Base-by-base conservation (phyloP, 2,329 filamentous ascomycete species). In the Curvularia lunata region DNA sequence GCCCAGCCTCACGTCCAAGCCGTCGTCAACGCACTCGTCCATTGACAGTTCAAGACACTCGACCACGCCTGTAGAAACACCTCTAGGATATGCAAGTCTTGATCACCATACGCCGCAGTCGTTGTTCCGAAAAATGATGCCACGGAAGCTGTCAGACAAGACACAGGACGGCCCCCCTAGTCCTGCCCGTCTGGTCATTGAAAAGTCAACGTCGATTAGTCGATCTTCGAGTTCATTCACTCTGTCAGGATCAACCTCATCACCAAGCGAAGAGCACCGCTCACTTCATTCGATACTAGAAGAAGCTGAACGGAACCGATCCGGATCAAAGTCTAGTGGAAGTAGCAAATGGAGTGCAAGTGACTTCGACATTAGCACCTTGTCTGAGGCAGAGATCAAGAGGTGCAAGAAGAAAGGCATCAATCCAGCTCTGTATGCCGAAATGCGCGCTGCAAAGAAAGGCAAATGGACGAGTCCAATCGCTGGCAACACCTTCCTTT, bases 381-480 rank as follows among this genome's bases (percentile, higher is more conserved):
- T 81, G 56, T 77, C 71, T 25, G 72, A 77, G 10, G 74, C 78
- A 51, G 76, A 82, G 45, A 67, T 81, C 42, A 75, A 76, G 56
- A 80, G 80, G 61, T 73, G 80, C 65, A 70, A 73, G 63, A 79
- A 80, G 65, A 82, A 81, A 63, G 79, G 80, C 1, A 79, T 82
- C 61, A 80, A 82, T 57, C 80, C 79, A 13, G 71, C 77, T 9
- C 58, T 82, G 48, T 81, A 78, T 58, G 75, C 78, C 13, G 80
- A 82, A 66, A 82, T 82, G 79, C 78, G 79, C 61, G 77, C 79
- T 25, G 77, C 76, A 21, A 72, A 73, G 51, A 79, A 77, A 52
- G 77, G 78, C 1, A 69, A 72, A 66, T 74, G 72, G 67, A 64
- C 68, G n/a, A 75, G 72, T 60, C 70, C 72, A 4, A 72, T 76